Base-by-base conservation (phyloP, 345 rosid species). In the Citrus medica region DNA sequence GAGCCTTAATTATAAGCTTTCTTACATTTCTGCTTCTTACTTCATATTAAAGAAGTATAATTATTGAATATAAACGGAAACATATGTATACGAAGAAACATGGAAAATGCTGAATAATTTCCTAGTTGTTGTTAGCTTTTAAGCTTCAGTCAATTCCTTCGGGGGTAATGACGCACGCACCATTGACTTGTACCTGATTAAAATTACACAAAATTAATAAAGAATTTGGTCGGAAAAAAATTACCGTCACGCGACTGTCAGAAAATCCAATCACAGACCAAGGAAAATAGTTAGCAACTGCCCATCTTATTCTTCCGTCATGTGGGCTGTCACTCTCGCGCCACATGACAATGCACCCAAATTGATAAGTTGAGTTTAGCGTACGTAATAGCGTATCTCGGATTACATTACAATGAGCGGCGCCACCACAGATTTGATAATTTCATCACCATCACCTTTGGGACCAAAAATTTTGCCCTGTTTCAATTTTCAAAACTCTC, bases 401-500 rank as follows among this genome's bases (percentile, higher is more conserved):
- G 51, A 3, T 46, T 13, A 13, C 16, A 46, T 46, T 3, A 46
- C 51, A 46, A 46, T 46, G 51, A 12, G 51, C 51, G 51, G 51
- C 17, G 51, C 17, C 48, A 46, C 51, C 51, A 46, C 51, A 3
- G 13, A 46, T 46, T 46, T 46, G 51, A 46, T 46, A 12, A 46
- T 12, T 46, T 46, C 51, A 12, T 22, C 48, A 17, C 6, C 74
- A 30, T 6, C 21, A 9, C 5, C 56, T 71, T 21, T 12, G 51
- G 51, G 51, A 13, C 51, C 16, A 46, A 46, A 46, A 46, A 12
- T 42, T 58, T 74, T 40, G 30, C 35, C 9, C 51, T 58, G 35
- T 37, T 46, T 73, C 55, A 59, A 60, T 74, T 59, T 58, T 35
- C 59, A 42, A 62, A 74, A 42, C 60, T 58, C 69, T 46, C n/a